A percentile compares a stretch with the other conserved stretches of the same genome.
Evolutionary conservation across 148 eudicot species (phyloP).

Genomic region (Amaranthus palmeri): DNA sequence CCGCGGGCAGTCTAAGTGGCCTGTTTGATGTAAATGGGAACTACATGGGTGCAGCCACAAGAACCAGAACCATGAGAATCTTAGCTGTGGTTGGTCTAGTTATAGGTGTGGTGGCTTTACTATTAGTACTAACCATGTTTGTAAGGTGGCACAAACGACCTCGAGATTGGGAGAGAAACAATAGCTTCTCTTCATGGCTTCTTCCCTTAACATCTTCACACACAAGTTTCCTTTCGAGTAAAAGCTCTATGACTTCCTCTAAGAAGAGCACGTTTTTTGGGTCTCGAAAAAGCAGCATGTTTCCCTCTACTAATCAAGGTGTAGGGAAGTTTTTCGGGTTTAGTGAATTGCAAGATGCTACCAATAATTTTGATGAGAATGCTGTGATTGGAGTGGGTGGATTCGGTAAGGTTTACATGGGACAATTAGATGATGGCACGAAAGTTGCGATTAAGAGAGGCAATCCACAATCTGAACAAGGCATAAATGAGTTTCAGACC

Average conservation of each 20-base stretch:
- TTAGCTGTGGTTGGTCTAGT: slow-evolving; percentile 32
- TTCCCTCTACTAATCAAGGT: slow-evolving; percentile 40
- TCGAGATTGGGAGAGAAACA: slow-evolving; percentile 38
- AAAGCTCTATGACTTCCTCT: slow-evolving; percentile 18
- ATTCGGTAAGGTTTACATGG: slow-evolving; percentile 56
- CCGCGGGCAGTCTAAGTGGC: slow-evolving; percentile 54
- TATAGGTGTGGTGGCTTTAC: slow-evolving; percentile 31
- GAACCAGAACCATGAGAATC: slow-evolving; percentile 28
- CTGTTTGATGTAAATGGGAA: slow-evolving; percentile 43
- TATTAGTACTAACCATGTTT: slow-evolving; percentile 35
- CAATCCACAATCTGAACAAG: slow-evolving; percentile 57
- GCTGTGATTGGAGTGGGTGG: slow-evolving; percentile 58
- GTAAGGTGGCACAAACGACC: slow-evolving; percentile 43
- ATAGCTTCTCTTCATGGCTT: slow-evolving; percentile 64
- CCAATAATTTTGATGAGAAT: slow-evolving; percentile 44
- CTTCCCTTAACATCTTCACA: slow-evolving; percentile 46
- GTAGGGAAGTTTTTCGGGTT: slow-evolving; percentile 48
- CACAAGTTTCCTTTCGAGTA: slow-evolving; percentile 37
- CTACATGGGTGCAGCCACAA: slow-evolving; percentile 24
- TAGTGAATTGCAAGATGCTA: slow-evolving; percentile 43
- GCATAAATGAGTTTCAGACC: slow-evolving; percentile 57
- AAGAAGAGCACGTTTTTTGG: slow-evolving; percentile 23
- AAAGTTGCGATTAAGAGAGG: slow-evolving; percentile 56
- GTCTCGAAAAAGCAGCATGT: slow-evolving; percentile 38
- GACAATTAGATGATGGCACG: slow-evolving; percentile 46